phyloP scores from a whole-genome alignment of 768 basidiomycete genomes.

The Amanita phalloides region DNA sequence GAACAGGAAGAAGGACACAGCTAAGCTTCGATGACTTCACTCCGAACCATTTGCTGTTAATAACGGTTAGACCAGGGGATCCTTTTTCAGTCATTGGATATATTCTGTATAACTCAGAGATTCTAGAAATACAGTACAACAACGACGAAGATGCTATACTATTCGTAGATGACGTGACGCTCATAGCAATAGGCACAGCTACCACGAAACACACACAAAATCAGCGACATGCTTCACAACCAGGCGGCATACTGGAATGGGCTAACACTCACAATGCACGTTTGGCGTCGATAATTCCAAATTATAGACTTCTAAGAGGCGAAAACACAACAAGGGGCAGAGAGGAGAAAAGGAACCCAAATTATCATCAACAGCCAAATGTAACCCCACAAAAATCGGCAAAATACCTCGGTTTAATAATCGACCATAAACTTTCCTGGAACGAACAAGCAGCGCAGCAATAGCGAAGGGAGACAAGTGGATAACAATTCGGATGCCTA shows the following conservation, averaged over 20 bases:
- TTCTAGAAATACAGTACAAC: not conserved
- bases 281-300: not conserved
- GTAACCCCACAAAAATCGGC: not conserved
- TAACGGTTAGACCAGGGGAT: constrained; percentile 7
- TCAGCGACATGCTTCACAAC: not conserved
- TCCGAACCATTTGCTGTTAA: constrained; percentile 2
- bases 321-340: not conserved
- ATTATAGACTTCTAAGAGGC: not conserved
- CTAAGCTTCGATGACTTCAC: constrained; percentile 9
- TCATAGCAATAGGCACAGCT: not conserved
- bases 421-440: not conserved
- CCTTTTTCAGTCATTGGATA: constrained; percentile 7
- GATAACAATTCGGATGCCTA: not conserved
- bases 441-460: not conserved
- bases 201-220: not conserved
- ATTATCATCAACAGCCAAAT: not conserved
- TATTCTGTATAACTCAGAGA: constrained; percentile 2
- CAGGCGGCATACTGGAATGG: not conserved
- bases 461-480: not conserved
- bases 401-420: not conserved
- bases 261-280: not conserved
- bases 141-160: not conserved
- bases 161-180: not conserved
- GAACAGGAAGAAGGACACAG: not conserved
- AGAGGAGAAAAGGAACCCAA: not conserved